phyloP scores from a whole-genome alignment of 768 basidiomycete genomes.

The Suillus brevipes region DNA sequence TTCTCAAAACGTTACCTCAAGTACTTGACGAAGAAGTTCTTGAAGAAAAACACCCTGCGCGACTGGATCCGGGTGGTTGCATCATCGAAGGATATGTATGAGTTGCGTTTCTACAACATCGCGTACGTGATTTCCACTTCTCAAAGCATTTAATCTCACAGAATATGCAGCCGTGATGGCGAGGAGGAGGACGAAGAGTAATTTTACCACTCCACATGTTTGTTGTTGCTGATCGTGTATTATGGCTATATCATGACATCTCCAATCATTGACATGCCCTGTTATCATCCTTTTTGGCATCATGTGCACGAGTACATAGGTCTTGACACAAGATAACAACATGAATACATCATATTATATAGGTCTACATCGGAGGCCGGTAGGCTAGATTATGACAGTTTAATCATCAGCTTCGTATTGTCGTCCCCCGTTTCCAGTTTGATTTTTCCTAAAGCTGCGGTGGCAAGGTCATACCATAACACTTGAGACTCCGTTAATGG shows the following conservation, averaged over 20 bases:
- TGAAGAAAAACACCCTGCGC: constrained; percentile 95
- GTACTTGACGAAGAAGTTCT: constrained; percentile 98
- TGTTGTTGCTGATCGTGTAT: background rate
- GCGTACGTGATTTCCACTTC: constrained; percentile 50
- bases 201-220: constrained; percentile 8
- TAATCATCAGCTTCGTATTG: constrained; percentile 19
- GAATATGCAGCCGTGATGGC: constrained; percentile 40
- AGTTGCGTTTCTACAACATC: constrained; percentile 94
- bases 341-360: background rate
- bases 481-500: constrained; percentile 57
- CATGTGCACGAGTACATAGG: background rate
- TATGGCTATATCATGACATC: constrained; percentile 8
- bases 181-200: constrained; percentile 59
- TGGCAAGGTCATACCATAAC: constrained; percentile 72
- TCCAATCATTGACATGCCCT: background rate
- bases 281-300: background rate
- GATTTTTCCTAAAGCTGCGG: constrained; percentile 58
- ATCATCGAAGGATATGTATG: constrained; percentile 89
- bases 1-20: constrained; percentile 98
- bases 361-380: background rate
- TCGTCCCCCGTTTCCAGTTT: constrained; percentile 37
- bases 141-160: constrained; percentile 12
- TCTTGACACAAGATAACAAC: background rate
- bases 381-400: constrained; percentile 1
- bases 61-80: constrained; percentile 98